phyloP scores from a whole-genome alignment of 306 rosid genomes.

The Parietaria judaica region DNA sequence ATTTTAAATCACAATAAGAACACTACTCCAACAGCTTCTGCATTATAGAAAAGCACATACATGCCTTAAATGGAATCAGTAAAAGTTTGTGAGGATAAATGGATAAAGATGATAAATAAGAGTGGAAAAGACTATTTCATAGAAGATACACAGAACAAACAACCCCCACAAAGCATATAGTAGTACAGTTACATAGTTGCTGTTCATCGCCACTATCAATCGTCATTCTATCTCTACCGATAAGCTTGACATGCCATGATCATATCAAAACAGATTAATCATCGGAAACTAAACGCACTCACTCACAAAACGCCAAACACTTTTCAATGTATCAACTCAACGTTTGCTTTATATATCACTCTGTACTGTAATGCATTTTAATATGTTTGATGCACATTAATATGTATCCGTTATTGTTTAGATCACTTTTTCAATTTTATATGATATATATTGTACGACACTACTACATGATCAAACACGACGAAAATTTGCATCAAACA shows the following conservation, averaged over 20 bases:
- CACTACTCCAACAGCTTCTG: too few relatives aligned
- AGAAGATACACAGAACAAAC: constrained; percentile 14
- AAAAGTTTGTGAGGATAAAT: neutral
- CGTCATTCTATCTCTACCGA: neutral
- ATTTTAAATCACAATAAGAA: too few relatives aligned
- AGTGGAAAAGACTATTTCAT: neutral
- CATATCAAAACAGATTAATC: neutral
- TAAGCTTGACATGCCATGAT: constrained; percentile 8
- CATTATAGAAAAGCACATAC: too few relatives aligned
- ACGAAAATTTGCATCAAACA: too few relatives aligned
- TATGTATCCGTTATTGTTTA: too few relatives aligned
- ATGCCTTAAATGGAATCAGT: constrained; percentile 5
- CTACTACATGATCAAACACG: too few relatives aligned
- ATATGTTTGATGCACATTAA: too few relatives aligned
- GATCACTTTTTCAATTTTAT: too few relatives aligned
- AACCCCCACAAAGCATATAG: neutral
- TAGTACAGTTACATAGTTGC: neutral
- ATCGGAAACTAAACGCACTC: constrained; percentile 10
- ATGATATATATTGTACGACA: too few relatives aligned
- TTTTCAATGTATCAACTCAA: neutral
- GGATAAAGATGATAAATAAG: constrained; percentile 3
- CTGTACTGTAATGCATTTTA: too few relatives aligned
- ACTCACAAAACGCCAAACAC: constrained; percentile 9
- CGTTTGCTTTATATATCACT: neutral
- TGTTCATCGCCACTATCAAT: neutral